A percentile compares a stretch with the other conserved stretches of the same genome.
Evolutionary conservation across 2,329 filamentous ascomycete species (phyloP).

Genomic region (Neofusicoccum parvum): DNA sequence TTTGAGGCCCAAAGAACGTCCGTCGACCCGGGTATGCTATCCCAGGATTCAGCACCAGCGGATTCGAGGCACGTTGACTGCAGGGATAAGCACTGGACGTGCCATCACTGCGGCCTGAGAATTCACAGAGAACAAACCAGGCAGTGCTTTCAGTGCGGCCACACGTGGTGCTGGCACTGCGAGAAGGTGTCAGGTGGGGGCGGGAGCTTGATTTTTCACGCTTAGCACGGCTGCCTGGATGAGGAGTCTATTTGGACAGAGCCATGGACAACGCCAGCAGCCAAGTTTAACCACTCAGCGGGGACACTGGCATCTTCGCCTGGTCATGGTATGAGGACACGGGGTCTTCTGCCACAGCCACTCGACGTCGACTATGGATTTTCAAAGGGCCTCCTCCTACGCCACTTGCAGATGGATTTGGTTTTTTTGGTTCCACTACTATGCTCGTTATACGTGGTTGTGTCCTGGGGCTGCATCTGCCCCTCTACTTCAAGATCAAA

Average conservation of each 20-base stretch:
- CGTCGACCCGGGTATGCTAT: neutral
- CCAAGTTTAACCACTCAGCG: too few relatives aligned
- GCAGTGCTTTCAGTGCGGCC: conserved; percentile 10
- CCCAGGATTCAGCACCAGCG: neutral
- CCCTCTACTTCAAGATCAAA: too few relatives aligned
- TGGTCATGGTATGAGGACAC: too few relatives aligned
- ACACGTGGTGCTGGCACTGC: conserved; percentile 5
- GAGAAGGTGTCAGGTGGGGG: conserved; percentile 8
- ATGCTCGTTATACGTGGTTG: too few relatives aligned
- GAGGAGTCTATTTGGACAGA: neutral
- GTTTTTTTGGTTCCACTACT: too few relatives aligned
- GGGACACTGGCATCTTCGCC: too few relatives aligned
- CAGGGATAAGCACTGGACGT: conserved; percentile 16
- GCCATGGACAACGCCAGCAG: neutral
- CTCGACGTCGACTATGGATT: too few relatives aligned
- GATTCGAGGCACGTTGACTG: conserved; percentile 6
- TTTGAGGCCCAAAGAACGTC: neutral
- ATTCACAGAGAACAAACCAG: conserved; percentile 4
- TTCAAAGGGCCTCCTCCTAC: too few relatives aligned
- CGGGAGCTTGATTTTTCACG: conserved; percentile 1
- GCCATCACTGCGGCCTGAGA: conserved; percentile 8
- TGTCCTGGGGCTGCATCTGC: too few relatives aligned
- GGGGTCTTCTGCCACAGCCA: too few relatives aligned
- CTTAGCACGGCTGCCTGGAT: neutral
- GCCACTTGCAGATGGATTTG: too few relatives aligned